Evolutionary conservation across 225 moss, liverwort and hornwort genomes (phyloP).

Genomic region (Marchantia paleacea): DNA sequence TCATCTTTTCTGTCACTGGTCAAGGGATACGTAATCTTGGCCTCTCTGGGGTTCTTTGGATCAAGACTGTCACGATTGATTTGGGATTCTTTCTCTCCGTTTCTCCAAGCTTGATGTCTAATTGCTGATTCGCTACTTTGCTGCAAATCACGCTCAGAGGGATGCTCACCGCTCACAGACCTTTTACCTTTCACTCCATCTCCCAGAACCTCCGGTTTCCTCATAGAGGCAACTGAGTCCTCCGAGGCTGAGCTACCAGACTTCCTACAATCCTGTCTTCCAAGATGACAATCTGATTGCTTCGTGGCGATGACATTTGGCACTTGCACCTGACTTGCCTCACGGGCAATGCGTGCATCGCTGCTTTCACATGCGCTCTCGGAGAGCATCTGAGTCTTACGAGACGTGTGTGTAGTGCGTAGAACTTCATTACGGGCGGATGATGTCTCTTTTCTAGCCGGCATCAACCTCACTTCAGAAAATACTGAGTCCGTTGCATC

Average conservation of each 20-base stretch:
- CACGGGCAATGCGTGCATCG: neutral
- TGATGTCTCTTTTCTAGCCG: conserved; percentile 24
- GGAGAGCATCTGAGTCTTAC: neutral
- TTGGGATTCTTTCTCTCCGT: neutral
- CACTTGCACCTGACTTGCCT: neutral
- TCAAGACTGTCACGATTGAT: neutral
- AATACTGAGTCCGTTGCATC: conserved; percentile 37
- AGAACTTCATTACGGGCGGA: neutral
- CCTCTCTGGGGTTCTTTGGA: neutral
- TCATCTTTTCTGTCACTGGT: conserved; percentile 19
- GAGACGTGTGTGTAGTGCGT: neutral
- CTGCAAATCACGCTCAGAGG: neutral
- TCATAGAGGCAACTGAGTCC: neutral
- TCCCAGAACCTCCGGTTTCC: conserved; percentile 5
- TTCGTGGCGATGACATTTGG: neutral
- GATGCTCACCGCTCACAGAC: conserved; percentile 13
- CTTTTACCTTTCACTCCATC: conserved; percentile 25
- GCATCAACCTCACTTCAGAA: conserved; percentile 48
- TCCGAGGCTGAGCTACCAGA: neutral
- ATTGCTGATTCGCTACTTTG: neutral
- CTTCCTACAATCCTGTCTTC: neutral
- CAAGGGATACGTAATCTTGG: neutral
- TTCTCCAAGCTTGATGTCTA: conserved; percentile 4
- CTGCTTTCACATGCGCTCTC: neutral
- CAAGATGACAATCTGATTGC: neutral